Percentiles rank a stretch among this genome's conserved stretches.
These are phyloP conservation scores for Lasiosphaeriaceae sp. DNA, from an alignment of 495 filamentous ascomycete species.

Conservation along the genomic window DNA sequence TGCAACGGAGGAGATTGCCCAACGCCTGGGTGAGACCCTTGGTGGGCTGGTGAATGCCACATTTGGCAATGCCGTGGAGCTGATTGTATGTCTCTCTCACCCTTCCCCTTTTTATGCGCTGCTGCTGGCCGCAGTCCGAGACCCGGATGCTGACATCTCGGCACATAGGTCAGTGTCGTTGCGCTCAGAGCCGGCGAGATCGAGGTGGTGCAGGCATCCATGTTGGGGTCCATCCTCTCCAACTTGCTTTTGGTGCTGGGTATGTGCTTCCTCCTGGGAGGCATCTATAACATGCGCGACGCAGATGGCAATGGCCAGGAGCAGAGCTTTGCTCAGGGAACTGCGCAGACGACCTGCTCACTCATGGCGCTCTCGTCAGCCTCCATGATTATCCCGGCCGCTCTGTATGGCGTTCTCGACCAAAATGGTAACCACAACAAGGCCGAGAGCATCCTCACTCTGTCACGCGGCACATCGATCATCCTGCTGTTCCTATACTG, in stretches of 20 bases:
- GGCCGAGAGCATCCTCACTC: conserved; percentile 64
- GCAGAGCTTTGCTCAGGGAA: conserved; percentile 78
- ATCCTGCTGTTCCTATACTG: conserved; percentile 86
- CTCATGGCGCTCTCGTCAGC: conserved; percentile 90
- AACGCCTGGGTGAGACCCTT: conserved; percentile 79
- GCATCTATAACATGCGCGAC: conserved; percentile 54
- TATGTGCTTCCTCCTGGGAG: conserved; percentile 93
- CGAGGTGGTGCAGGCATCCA: conserved; percentile 93
- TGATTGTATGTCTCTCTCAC: conserved; percentile 67
- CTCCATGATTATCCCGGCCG: conserved; percentile 88
- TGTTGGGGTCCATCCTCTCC: conserved; percentile 95
- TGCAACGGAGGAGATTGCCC: conserved; percentile 88
- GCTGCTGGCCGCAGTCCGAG: neutral
- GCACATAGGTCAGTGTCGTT: conserved; percentile 80
- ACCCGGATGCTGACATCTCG: conserved; percentile 4
- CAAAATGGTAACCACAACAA: conserved; percentile 36
- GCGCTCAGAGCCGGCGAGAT: conserved; percentile 82
- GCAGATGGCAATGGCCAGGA: conserved; percentile 46
- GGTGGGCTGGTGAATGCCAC: conserved; percentile 94
- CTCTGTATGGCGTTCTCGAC: conserved; percentile 51
- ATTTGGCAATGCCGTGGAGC: conserved; percentile 96
- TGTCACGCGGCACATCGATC: conserved; percentile 88
- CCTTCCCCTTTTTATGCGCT: conserved; percentile 11
- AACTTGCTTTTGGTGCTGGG: conserved; percentile 94
- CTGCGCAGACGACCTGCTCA: conserved; percentile 93